Conservation (phyloP, 106 monocot species). For the Cymbidium sinense region DNA sequence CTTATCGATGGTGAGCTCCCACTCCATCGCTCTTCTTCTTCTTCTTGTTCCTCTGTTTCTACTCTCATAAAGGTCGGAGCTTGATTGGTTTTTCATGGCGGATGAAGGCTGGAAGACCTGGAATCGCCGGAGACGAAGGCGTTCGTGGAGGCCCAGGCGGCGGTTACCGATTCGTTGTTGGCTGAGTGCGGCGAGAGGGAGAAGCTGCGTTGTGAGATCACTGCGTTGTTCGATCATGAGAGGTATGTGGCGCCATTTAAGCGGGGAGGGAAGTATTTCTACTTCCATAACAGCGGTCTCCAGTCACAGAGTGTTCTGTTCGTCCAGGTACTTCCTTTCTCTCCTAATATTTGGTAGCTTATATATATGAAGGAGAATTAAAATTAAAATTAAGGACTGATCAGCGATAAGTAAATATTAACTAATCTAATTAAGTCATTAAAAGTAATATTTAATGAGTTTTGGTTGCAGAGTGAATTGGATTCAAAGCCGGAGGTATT, state of each 20-base stretch:
- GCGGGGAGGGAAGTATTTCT: slow-evolving; percentile 69
- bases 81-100: background rate
- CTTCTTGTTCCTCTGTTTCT: background rate
- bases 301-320: slow-evolving; percentile 84
- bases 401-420: too few species aligned
- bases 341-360: too few species aligned
- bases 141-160: slow-evolving; percentile 68
- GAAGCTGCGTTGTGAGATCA: slow-evolving; percentile 39
- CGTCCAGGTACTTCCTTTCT: slow-evolving; percentile 42
- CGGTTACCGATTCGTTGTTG: slow-evolving; percentile 56
- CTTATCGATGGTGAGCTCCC: slow-evolving; percentile 72
- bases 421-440: too few species aligned
- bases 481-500: slow-evolving; percentile 60
- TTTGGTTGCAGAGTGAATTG: slow-evolving; percentile 39
- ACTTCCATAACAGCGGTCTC: slow-evolving; percentile 76
- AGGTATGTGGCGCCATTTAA: slow-evolving; percentile 55
- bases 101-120: slow-evolving; percentile 85
- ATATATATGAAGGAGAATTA: too few species aligned
- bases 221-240: slow-evolving; percentile 62
- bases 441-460: background rate
- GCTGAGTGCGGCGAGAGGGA: slow-evolving; percentile 47
- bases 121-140: slow-evolving; percentile 82
- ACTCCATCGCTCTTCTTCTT: background rate
- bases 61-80: background rate
- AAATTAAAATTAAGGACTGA: too few species aligned